A percentile compares a stretch with the other conserved stretches of the same genome.
Evolutionary conservation across 116 monocot species (phyloP).

Genomic region (Thalassia testudinum): DNA sequence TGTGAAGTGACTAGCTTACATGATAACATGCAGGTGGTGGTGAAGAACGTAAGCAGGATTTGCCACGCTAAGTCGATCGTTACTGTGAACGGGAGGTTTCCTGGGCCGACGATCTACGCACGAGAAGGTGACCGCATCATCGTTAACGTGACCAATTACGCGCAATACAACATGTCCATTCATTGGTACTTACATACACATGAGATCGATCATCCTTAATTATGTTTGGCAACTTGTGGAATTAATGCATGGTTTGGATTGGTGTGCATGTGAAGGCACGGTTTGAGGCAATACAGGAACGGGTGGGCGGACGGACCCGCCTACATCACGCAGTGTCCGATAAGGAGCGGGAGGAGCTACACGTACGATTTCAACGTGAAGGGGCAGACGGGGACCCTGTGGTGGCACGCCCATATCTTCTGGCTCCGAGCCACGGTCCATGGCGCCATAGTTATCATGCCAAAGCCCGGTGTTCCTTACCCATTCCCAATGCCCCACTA

Average conservation of each 20-base stretch:
- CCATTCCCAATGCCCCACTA: constrained; percentile 30
- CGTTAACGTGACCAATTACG: constrained; percentile 33
- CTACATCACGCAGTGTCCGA: constrained; percentile 43
- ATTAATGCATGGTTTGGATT: neutral
- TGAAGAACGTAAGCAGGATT: constrained; percentile 22
- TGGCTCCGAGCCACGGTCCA: constrained; percentile 42
- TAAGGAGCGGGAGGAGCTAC: constrained; percentile 21
- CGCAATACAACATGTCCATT: constrained; percentile 31
- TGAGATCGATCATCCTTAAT: neutral
- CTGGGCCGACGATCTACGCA: constrained; percentile 33
- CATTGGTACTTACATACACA: constrained; percentile 29
- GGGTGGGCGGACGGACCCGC: constrained; percentile 55
- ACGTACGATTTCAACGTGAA: constrained; percentile 37
- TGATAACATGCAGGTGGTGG: constrained; percentile 23
- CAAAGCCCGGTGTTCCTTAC: constrained; percentile 22
- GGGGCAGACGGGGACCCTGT: constrained; percentile 35
- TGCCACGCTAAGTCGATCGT: constrained; percentile 38
- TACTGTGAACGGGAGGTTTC: constrained; percentile 38
- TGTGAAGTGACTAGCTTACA: no score
- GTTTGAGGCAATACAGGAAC: constrained; percentile 20
- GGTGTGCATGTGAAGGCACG: constrained; percentile 15
- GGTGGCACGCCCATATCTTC: constrained; percentile 41
- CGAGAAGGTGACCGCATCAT: constrained; percentile 42
- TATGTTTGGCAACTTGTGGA: neutral
- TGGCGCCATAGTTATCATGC: constrained; percentile 36